phyloP scores from a whole-genome alignment of 768 basidiomycete genomes.

The Podaxis sp. region DNA sequence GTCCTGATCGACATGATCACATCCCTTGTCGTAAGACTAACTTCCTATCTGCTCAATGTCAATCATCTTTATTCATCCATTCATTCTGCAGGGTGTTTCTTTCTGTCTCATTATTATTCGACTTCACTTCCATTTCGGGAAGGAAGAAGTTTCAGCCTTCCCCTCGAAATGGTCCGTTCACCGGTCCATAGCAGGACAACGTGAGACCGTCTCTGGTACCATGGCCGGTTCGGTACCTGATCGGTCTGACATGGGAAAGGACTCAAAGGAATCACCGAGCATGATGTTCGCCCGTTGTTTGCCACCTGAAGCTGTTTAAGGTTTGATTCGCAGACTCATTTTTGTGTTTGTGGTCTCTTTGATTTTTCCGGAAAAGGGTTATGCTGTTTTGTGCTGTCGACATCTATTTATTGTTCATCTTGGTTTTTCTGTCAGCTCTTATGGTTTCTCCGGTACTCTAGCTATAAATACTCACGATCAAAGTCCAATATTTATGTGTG shows the following conservation, averaged over 20 bases:
- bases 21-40: conserved; percentile 1
- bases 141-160: neutral
- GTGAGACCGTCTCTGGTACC: neutral
- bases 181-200: neutral
- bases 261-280: too few relatives aligned
- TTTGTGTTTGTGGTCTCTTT: too few relatives aligned
- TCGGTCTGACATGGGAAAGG: too few relatives aligned
- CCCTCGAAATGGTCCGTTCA: neutral
- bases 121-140: neutral
- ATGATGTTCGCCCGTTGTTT: too few relatives aligned
- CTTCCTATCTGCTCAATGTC: neutral
- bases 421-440: neutral
- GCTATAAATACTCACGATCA: neutral
- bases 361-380: too few relatives aligned
- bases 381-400: neutral
- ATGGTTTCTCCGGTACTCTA: neutral
- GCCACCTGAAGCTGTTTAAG: too few relatives aligned
- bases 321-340: too few relatives aligned
- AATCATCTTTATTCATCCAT: neutral
- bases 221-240: neutral
- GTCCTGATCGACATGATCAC: conserved; percentile 7
- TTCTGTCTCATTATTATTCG: conserved; percentile 6
- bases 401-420: neutral
- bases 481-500: neutral
- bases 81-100: neutral